Base-by-base conservation (phyloP, 257 asterid species). In the Capsicum pubescens region DNA sequence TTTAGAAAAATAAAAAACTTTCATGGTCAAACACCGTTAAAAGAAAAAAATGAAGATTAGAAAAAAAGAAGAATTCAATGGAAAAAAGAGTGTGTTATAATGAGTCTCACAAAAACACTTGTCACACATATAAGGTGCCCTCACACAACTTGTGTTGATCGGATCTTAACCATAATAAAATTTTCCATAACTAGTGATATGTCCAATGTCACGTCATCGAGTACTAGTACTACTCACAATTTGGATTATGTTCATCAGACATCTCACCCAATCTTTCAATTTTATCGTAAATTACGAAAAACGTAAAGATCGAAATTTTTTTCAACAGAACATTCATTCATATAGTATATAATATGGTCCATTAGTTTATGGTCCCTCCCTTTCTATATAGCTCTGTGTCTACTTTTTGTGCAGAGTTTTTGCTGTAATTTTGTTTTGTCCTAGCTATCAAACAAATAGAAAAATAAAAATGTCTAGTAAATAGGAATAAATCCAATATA, bases 351-450 rank as follows among this genome's bases (percentile, higher is more conserved):
- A 44, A 15, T 12, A 71, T 52, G 70, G 70, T 83, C 79, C 39
- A 66, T 64, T 66, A 39, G 14, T 68, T 68, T 42, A 69, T 69
- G 77, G 57, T 82, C 79, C 76, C 61, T 82, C 14, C 19, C 36
- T 32, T 72, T 26, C 39, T 72, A 46, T 9, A 19, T 74, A 0
- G 44, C 42, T 72, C 50, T 7, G 46, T 52, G 1, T 76, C 48
- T 54, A 76, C 81, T 76, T 52, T 76, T 76, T n/a, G 26, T 52
- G 64, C 63, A 76, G 64, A 76, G 48, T 21, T 54, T 21, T 54
- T 26, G 64, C 82, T 77, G 82, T 77, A 77, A 77, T 77, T 77
- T 77, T 77, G 63, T 26, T 77, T 76, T 77, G 81, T 52, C 15
- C 3, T 71, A n/a, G 17, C 79, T 8, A 54, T 26, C 81, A 54